Evolutionary conservation across 768 basidiomycete genomes (phyloP), one percentile per base, ranked within the genome.

Genomic region (Lactarius hengduanensis): DNA sequence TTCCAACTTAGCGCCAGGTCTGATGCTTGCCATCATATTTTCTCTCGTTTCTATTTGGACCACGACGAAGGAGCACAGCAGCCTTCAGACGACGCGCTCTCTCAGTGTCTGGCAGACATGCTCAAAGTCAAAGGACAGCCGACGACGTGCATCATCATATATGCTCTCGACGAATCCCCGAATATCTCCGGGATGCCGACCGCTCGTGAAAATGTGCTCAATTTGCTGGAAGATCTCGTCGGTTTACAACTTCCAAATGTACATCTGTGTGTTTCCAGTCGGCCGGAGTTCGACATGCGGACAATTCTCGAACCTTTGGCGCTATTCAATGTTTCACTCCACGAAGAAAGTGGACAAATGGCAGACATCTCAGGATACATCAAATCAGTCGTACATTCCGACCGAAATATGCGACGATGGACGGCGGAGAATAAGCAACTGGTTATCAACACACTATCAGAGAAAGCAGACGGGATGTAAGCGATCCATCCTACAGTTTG

Each of bases 111-210:
- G 11, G 53, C 8, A 13, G 36, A 66, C 30, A 63, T 66, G 55
- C 45, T 66, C 3, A 22, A 15, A 2, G n/a, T 57, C 16, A 28
- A 43, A 11, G 59, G 20, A 2, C 43, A 50, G 38, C 2, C 60
- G 2, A 1, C 22, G 16, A 32, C 28, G 13, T 63, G 58, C 45
- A 38, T 63, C 32, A 50, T 63, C n/a, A 32, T 58, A 4, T 43
- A 66, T 18, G 61, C 43, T 28, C 61, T 63, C 9, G 61, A 66
- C 6, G 61, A 66, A 38, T 66, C 61, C 22, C 38, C 65, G 0
- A 38, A 47, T 2, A 5, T 28, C 3, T 32, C 61, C 1, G 59
- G 54, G 5, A 53, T 8, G 1, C 32, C 54, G 4, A 36, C 65
- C 5, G 30, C 65, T 6, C 61, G 65, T 9, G 65, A 40, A 34